These are phyloP conservation scores for Neonectria sp. DNA, from an alignment of 2,329 filamentous ascomycete genomes.

Conservation along the genomic window DNA sequence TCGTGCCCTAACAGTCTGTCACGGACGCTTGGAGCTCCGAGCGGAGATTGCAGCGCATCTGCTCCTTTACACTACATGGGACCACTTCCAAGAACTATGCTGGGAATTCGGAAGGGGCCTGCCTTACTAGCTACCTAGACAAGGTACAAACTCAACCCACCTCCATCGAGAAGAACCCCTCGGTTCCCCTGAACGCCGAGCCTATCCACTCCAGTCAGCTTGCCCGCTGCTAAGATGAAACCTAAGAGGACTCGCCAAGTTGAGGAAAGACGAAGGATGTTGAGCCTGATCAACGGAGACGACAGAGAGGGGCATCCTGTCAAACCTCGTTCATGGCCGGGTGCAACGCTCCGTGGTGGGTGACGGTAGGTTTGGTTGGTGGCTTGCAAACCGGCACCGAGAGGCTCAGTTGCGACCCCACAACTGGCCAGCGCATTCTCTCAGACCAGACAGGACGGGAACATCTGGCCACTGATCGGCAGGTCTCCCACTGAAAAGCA, in stretches of 20 bases:
- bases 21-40: conserved; percentile 17
- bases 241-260: background rate
- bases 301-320: background rate
- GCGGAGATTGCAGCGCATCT: conserved; percentile 25
- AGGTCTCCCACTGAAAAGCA: conserved; percentile 25
- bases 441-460: conserved; percentile 14
- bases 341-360: conserved; percentile 16
- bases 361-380: conserved; percentile 18
- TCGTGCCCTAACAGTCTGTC: conserved; percentile 21
- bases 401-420: conserved; percentile 23
- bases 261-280: background rate
- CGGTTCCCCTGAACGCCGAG: conserved; percentile 11
- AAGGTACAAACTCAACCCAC: conserved; percentile 8
- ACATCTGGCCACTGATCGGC: conserved; percentile 33
- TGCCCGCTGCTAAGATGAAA: background rate
- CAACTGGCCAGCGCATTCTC: conserved; percentile 24
- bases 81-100: conserved; percentile 16
- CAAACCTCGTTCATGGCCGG: conserved; percentile 5
- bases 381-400: conserved; percentile 9
- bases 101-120: conserved; percentile 11
- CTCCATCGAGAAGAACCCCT: background rate
- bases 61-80: conserved; percentile 29
- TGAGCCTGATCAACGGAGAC: background rate
- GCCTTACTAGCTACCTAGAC: background rate
- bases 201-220: background rate